These are phyloP conservation scores for Aspergillus texensis DNA, from an alignment of 2,329 filamentous ascomycete genomes.

Conservation along the genomic window DNA sequence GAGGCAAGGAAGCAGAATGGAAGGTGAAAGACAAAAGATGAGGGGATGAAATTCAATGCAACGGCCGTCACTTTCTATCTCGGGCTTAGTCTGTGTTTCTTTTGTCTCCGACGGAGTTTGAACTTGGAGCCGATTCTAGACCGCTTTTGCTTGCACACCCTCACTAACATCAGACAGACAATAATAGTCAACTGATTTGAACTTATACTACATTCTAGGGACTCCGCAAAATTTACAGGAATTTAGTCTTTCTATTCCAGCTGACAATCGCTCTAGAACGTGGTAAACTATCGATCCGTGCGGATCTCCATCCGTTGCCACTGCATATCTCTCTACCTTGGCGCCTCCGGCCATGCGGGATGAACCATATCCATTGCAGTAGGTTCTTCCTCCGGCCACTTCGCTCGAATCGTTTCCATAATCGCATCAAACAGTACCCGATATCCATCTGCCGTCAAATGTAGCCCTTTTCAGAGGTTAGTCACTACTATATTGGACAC, in stretches of 20 bases:
- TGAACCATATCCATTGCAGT: slow-evolving; percentile 56
- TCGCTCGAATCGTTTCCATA: slow-evolving; percentile 52
- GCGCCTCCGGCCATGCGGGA: slow-evolving; percentile 55
- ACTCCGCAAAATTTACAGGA: not conserved
- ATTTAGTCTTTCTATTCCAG: not conserved
- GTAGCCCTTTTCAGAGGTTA: slow-evolving; percentile 50
- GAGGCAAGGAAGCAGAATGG: not conserved
- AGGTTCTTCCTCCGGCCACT: slow-evolving; percentile 59
- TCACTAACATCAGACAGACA: not conserved
- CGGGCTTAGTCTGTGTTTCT: not conserved
- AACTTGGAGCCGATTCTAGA: not conserved
- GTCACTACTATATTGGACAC: not conserved
- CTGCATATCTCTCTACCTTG: slow-evolving; percentile 29
- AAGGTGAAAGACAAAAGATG: not conserved
- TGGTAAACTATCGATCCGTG: not conserved
- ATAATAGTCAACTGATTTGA: not conserved
- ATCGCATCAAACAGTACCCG: slow-evolving; percentile 58
- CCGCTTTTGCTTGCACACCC: not conserved
- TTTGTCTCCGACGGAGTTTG: not conserved
- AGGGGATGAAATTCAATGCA: slow-evolving; percentile 5
- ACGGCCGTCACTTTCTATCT: not conserved
- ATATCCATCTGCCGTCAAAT: slow-evolving; percentile 61
- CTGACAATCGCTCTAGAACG: not conserved
- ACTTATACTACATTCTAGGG: not conserved
- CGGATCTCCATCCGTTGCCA: not conserved